Evolutionary conservation across 306 rosid genomes (phyloP).

Genomic region (Vigna nakashimae): DNA sequence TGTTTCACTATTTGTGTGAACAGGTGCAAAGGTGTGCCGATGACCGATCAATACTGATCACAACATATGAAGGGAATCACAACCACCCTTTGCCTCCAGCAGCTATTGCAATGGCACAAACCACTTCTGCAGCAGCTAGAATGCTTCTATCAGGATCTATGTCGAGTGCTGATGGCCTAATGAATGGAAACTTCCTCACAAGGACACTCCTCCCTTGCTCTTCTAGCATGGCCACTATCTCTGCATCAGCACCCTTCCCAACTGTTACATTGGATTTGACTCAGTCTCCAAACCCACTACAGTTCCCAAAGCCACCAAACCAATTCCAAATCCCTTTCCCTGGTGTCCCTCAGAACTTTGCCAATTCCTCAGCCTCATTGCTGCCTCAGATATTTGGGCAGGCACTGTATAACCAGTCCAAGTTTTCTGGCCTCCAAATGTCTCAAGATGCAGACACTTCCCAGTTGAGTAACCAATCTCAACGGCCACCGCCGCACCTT

Average conservation of each 20-base stretch:
- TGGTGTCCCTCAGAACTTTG: conserved; percentile 43
- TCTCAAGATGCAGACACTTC: conserved; percentile 59
- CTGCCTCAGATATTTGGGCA: conserved; percentile 72
- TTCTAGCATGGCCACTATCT: conserved; percentile 91
- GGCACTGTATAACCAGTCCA: conserved; percentile 71
- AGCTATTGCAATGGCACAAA: conserved; percentile 86
- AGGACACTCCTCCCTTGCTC: conserved; percentile 78
- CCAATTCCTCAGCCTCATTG: conserved; percentile 50
- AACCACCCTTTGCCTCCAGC: conserved; percentile 92
- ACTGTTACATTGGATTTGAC: conserved; percentile 93
- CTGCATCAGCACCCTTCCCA: conserved; percentile 97
- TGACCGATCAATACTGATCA: conserved; percentile 72
- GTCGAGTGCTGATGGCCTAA: conserved; percentile 77
- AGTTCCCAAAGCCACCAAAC: conserved; percentile 49
- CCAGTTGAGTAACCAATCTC: conserved; percentile 42
- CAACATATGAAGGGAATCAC: conserved; percentile 95
- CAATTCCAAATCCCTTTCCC: conserved; percentile 66
- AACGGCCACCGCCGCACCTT: conserved; percentile 44
- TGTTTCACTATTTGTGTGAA: not conserved
- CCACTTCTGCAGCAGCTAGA: conserved; percentile 78
- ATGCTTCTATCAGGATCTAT: conserved; percentile 88
- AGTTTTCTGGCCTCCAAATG: conserved; percentile 83
- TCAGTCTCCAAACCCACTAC: conserved; percentile 69
- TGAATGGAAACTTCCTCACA: conserved; percentile 75
- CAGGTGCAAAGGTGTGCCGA: conserved; percentile 97